Conservation (phyloP, 768 basidiomycete species). For the Collybia mongolica region DNA sequence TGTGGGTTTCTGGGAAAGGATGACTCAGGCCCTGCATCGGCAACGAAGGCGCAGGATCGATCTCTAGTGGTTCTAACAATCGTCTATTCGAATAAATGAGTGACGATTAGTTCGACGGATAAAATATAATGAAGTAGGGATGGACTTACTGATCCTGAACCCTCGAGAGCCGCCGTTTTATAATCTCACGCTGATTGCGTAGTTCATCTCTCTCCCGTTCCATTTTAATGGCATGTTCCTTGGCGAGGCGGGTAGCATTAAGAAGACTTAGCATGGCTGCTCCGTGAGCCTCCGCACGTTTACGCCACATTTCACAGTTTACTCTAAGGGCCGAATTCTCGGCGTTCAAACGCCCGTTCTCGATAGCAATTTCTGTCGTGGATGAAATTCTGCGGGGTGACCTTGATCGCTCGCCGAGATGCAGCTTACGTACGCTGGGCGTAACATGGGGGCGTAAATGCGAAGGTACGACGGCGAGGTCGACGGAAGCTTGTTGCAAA, state of each 20-base stretch:
- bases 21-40: too few relatives aligned
- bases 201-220: constrained; percentile 39
- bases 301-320: constrained; percentile 44
- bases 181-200: constrained; percentile 24
- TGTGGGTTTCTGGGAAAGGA: too few relatives aligned
- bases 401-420: constrained; percentile 35
- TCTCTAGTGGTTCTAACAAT: too few relatives aligned
- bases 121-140: too few relatives aligned
- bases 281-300: constrained; percentile 49
- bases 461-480: constrained; percentile 50
- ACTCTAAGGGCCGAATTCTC: constrained; percentile 42
- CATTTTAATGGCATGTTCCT: constrained; percentile 38
- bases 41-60: too few relatives aligned
- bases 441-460: constrained; percentile 58
- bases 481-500: constrained; percentile 37
- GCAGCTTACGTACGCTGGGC: constrained; percentile 57
- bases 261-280: constrained; percentile 44
- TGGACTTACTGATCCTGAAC: too few relatives aligned
- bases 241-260: constrained; percentile 38
- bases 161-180: constrained; percentile 1
- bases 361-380: constrained; percentile 22
- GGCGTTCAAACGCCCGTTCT: constrained; percentile 38
- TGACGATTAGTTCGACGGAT: too few relatives aligned
- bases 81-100: too few relatives aligned
- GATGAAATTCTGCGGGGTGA: constrained; percentile 13